Conservation (phyloP, 176 grass and related monocot species). For the Oryza meyeriana region DNA sequence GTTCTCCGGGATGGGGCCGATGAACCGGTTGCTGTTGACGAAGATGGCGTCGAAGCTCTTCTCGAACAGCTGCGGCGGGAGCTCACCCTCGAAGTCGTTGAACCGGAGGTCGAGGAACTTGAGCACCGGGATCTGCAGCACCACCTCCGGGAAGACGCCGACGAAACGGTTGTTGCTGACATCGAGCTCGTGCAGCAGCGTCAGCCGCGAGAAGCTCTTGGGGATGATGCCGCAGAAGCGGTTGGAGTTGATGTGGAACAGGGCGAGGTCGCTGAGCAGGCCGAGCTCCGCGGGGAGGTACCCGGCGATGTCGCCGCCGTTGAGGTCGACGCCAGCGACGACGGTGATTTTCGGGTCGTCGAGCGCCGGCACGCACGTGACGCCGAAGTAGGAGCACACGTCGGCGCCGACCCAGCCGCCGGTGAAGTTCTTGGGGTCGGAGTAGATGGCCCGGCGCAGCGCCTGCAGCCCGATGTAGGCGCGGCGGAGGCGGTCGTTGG, state of each 20-base stretch:
- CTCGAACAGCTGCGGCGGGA: slow-evolving; percentile 55
- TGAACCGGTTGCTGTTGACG: slow-evolving; percentile 72
- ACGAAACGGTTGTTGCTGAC: slow-evolving; percentile 92
- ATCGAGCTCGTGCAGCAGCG: slow-evolving; percentile 68
- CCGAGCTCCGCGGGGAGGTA: slow-evolving; percentile 68
- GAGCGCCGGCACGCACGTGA: slow-evolving; percentile 46
- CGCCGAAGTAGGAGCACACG: slow-evolving; percentile 62
- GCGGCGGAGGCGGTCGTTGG: slow-evolving; percentile 50
- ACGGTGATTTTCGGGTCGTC: slow-evolving; percentile 32
- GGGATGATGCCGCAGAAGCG: slow-evolving; percentile 82
- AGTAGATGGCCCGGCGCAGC: slow-evolving; percentile 64
- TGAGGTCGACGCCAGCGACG: slow-evolving; percentile 68
- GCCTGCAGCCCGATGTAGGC: slow-evolving; percentile 61
- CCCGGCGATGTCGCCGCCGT: slow-evolving; percentile 72
- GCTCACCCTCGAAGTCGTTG: slow-evolving; percentile 67
- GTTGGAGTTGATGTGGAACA: slow-evolving; percentile 85
- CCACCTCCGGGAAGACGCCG: slow-evolving; percentile 47
- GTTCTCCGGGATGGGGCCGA: slow-evolving; percentile 41
- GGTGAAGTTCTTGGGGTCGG: slow-evolving; percentile 78
- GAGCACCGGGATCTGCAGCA: slow-evolving; percentile 46
- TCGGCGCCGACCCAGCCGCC: slow-evolving; percentile 48
- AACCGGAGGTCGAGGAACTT: slow-evolving; percentile 69
- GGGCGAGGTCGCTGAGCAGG: slow-evolving; percentile 48
- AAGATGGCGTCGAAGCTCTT: slow-evolving; percentile 72
- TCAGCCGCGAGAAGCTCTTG: slow-evolving; percentile 42